Evolutionary conservation across 352 stramenopile species (phyloP).

Genomic region (Phytophthora litchii): DNA sequence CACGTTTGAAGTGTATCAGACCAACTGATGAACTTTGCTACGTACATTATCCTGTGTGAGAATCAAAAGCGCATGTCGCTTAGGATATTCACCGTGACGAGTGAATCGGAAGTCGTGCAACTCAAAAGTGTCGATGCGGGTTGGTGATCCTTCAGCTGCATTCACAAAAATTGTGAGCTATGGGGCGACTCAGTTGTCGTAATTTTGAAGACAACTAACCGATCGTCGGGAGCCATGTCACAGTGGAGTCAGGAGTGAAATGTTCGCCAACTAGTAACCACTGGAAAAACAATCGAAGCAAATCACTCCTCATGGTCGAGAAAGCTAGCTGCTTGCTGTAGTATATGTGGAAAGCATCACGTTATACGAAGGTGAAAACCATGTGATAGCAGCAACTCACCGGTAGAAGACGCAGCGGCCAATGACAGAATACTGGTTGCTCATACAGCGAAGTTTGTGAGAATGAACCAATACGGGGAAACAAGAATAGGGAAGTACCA

Average conservation of each 20-base stretch:
- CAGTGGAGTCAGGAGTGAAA: conserved; percentile 16
- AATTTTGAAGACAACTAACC: conserved; percentile 1
- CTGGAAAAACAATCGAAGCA: conserved; percentile 38
- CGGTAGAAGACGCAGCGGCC: conserved; percentile 31
- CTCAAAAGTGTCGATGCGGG: conserved; percentile 29
- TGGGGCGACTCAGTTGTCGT: background rate
- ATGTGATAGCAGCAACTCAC: conserved; percentile 13
- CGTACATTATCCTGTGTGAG: conserved; percentile 40
- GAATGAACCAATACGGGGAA: background rate
- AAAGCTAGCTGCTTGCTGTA: conserved; percentile 36
- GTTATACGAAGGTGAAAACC: background rate
- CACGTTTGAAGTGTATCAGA: background rate
- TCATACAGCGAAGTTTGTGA: background rate
- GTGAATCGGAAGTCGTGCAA: conserved; percentile 45
- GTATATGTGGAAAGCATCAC: background rate
- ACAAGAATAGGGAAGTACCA: conserved; percentile 1
- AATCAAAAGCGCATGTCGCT: conserved; percentile 38
- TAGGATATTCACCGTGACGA: conserved; percentile 43
- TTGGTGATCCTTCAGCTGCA: conserved; percentile 9
- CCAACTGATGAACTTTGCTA: background rate
- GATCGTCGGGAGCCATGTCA: background rate
- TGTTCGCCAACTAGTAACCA: conserved; percentile 33
- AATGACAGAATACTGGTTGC: conserved; percentile 19
- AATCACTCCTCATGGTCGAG: conserved; percentile 42
- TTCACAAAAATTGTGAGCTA: background rate